Evolutionary conservation across 192 early-diverging fungal genomes (phyloP), one percentile per base, ranked within the genome.

Genomic region (Coemansia asiatica): DNA sequence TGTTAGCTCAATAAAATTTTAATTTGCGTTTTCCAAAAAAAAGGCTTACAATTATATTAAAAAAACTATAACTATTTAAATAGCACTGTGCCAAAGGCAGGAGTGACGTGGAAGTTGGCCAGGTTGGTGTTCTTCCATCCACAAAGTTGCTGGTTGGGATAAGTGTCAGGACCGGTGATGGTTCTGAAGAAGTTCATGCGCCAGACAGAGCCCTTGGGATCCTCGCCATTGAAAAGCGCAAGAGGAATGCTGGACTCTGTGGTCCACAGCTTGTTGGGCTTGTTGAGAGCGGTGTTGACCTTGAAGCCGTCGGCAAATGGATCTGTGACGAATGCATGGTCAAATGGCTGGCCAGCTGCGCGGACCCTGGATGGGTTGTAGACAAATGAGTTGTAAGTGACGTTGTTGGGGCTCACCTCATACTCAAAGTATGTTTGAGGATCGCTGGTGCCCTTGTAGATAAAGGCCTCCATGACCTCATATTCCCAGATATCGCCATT

Each of bases 141-240:
- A 12, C 79, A 76, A 16, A 82, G 79, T 68, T 74, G 60, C 71
- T 82, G 79, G 59, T 82, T 28, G 6, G 79, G 79, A 48, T 61
- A 82, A 0, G 65, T 76, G 21, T 10, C n/a, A 1, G 74, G 71
- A 29, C 71, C 58, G 23, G 68, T 70, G 19, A 82, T 64, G 0
- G 79, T 82, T 21, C 79, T 63, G 74, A 82, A 82, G 51, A 82
- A 82, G 68, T 82, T 82, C 79, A 82, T 82, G 53, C 79, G 74
- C 79, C 79, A 82, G 15, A 22, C 33, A n/a, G 63, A 58, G 36
- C 74, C 79, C 13, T 36, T 36, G 10, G 74, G 74, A 35, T 76
- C 68, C 56, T 82, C 79, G 31, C 61, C 79, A 25, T 82, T 82
- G 35, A 82, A 82, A 58, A 82, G 60, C 18, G 79, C 79, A 28